phyloP scores from a whole-genome alignment of 179 eudicot species.

The Sideroxylon spinosum region DNA sequence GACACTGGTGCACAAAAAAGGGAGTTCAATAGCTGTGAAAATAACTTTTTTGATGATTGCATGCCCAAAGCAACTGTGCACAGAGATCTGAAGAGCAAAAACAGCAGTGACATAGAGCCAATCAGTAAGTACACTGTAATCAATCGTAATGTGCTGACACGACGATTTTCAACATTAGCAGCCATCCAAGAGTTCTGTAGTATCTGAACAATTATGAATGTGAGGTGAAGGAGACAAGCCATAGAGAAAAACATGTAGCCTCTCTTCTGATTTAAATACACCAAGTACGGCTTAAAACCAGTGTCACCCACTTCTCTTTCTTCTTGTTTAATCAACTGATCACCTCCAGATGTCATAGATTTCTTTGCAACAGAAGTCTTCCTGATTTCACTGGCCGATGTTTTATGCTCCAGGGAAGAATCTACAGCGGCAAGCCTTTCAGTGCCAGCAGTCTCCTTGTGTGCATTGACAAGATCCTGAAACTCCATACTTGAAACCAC shows the following conservation, averaged over 20 bases:
- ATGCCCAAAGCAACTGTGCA: slow-evolving; percentile 47
- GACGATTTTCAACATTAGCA: slow-evolving; percentile 49
- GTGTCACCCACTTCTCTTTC: slow-evolving; percentile 67
- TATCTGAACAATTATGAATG: slow-evolving; percentile 47
- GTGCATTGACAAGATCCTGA: slow-evolving; percentile 58
- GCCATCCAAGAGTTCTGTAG: slow-evolving; percentile 81
- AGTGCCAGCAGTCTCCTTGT: slow-evolving; percentile 74
- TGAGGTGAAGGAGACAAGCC: slow-evolving; percentile 38
- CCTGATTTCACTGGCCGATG: slow-evolving; percentile 35
- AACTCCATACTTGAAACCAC: slow-evolving; percentile 55
- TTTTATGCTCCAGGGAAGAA: slow-evolving; percentile 21
- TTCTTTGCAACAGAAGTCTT: slow-evolving; percentile 22
- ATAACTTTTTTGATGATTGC: slow-evolving; percentile 58
- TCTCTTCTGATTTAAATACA: slow-evolving; percentile 53
- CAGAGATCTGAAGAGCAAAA: slow-evolving; percentile 49
- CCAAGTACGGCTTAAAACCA: slow-evolving; percentile 58
- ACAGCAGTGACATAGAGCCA: slow-evolving; percentile 35
- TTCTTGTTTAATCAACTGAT: slow-evolving; percentile 67
- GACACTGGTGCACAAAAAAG: slow-evolving; percentile 71
- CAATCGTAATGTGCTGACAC: slow-evolving; percentile 44
- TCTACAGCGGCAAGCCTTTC: slow-evolving; percentile 39
- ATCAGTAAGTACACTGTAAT: slow-evolving; percentile 62
- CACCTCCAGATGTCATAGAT: slow-evolving; percentile 24
- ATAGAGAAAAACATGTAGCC: slow-evolving; percentile 51
- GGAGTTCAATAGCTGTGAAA: slow-evolving; percentile 52